Base-by-base conservation (phyloP, 2,329 filamentous ascomycete species). In the Fusarium albidum region DNA sequence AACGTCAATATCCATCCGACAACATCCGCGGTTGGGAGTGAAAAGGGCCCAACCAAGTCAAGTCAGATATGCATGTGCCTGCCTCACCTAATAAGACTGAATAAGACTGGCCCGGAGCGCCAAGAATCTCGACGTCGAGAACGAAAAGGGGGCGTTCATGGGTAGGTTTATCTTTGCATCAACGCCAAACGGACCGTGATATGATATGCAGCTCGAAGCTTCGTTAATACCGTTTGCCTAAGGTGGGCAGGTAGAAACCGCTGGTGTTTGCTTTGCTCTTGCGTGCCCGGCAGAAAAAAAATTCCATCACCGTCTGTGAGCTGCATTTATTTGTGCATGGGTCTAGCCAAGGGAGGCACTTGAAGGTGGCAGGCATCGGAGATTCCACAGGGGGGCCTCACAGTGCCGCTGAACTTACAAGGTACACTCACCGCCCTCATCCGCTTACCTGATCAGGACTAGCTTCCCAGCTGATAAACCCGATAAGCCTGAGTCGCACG, bases 401-500 rank as follows among this genome's bases (percentile, higher is more conserved):
- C 49, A 25, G 28, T 35, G 49, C 26, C 18, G 37, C 49, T 21
- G 21, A 21, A 21, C 21, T 21, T 21, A 49, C 43, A 59, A 39
- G 32, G 31, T 42, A 32, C 39, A 29, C 55, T 69, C 66, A 69
- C 66, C 67, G 67, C 67, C 63, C 52, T 69, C 50, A 52, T 47
- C 53, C 46, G 54, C 50, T 51, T 46, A 42, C 64, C 34, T 3
- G 11, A 52, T 49, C 9, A 10, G 53, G 67, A 5, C 47, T 67
- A 68, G 67, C 41, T 2, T 21, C 1, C 0, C 25, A 42, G 51
- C 49, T 68, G 67, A 69, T 69, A 69, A 67, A 66, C 54, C 28
- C 61, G 68, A 70, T 70, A 70, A 70, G 68, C 67, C 61, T 68
- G 67, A 67, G 62, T 70, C 66, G 66, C 51, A 55, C 51, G 49